phyloP scores from a whole-genome alignment of 2,329 filamentous ascomycete genomes.

The Fusarium devonianum region DNA sequence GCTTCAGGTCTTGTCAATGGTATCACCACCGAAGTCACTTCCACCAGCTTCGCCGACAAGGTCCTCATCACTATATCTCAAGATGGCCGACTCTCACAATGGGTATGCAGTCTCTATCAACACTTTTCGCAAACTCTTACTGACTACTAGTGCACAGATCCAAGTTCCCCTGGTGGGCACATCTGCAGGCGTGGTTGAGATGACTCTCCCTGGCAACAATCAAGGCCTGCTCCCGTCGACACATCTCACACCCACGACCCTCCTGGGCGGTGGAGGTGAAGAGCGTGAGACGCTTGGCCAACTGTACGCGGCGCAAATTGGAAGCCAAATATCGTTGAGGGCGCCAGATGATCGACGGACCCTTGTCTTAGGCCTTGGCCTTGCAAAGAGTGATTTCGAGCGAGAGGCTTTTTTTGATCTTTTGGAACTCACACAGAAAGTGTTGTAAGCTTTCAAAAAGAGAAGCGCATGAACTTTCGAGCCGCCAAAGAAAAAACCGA shows the following conservation, averaged over 20 bases:
- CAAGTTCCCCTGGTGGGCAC: conserved; percentile 79
- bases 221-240: conserved; percentile 73
- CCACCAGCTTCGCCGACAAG: conserved; percentile 83
- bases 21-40: conserved; percentile 74
- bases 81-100: conserved; percentile 85
- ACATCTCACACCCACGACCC: conserved; percentile 83
- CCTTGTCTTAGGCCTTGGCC: conserved; percentile 67
- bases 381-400: conserved; percentile 58
- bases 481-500: too few relatives aligned
- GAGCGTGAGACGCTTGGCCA: conserved; percentile 85
- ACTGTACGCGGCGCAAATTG: conserved; percentile 88
- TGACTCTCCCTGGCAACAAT: conserved; percentile 58
- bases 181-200: conserved; percentile 69
- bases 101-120: conserved; percentile 65
- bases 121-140: not conserved
- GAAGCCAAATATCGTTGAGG: conserved; percentile 76
- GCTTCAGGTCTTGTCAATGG: conserved; percentile 70
- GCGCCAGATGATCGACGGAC: conserved; percentile 69
- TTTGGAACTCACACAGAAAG: conserved; percentile 67
- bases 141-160: conserved; percentile 61
- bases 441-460: conserved; percentile 51
- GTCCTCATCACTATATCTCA: conserved; percentile 91
- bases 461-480: too few relatives aligned
- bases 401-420: conserved; percentile 70
- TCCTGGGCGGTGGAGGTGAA: conserved; percentile 82